These are phyloP conservation scores for Aspergillus cristatus DNA, from an alignment of 495 filamentous ascomycete genomes.

Conservation along the genomic window DNA sequence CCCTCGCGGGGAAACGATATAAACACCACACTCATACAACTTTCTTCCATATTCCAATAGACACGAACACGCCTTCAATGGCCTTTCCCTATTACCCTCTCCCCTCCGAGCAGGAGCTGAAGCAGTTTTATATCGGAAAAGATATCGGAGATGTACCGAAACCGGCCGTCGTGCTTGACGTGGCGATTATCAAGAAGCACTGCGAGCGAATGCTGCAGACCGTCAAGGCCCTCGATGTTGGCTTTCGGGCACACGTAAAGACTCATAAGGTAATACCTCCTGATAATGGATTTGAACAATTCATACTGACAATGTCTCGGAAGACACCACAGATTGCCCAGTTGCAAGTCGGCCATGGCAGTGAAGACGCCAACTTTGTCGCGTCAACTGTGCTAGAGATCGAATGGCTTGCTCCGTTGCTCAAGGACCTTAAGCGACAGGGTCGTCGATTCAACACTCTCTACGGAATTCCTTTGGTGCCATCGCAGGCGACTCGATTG, in stretches of 20 bases:
- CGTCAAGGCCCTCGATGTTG: conserved; percentile 46
- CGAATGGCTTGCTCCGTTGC: conserved; percentile 55
- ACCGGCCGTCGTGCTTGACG: conserved; percentile 62
- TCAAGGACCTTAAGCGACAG: conserved; percentile 45
- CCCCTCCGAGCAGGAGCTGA: conserved; percentile 17
- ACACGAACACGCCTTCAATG: too few relatives aligned
- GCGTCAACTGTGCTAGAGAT: conserved; percentile 74
- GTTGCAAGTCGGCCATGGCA: conserved; percentile 58
- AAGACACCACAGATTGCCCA: conserved; percentile 65
- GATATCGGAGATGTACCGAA: conserved; percentile 50
- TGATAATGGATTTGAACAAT: neutral
- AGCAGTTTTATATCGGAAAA: conserved; percentile 50
- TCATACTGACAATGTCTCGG: too few relatives aligned
- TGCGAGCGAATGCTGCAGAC: conserved; percentile 67
- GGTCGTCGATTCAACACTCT: conserved; percentile 56
- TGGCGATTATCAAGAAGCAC: conserved; percentile 56
- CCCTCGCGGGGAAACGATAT: too few relatives aligned
- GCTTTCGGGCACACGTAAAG: conserved; percentile 77
- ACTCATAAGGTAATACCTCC: conserved; percentile 61
- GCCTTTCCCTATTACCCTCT: too few relatives aligned
- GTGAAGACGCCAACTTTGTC: conserved; percentile 53
- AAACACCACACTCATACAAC: too few relatives aligned
- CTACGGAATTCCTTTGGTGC: conserved; percentile 65
- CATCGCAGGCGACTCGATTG: conserved; percentile 52
- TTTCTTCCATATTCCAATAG: too few relatives aligned